Conservation (phyloP, 306 rosid species). For the Cercis canadensis region DNA sequence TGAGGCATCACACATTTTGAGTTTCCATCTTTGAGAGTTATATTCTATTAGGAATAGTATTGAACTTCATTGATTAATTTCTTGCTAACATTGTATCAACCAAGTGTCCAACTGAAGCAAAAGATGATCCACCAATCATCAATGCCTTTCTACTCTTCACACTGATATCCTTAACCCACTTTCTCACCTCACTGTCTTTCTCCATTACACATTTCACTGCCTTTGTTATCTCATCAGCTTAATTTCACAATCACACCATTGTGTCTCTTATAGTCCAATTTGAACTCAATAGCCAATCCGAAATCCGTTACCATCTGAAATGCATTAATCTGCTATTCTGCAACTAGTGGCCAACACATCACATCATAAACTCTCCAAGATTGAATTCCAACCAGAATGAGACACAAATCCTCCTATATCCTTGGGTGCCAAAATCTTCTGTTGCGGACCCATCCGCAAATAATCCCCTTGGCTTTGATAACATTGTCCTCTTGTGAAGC, state of each 20-base stretch:
- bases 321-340: conserved; percentile 29
- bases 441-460: conserved; percentile 46
- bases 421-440: conserved; percentile 23
- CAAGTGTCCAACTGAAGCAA: conserved; percentile 13
- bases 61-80: neutral
- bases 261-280: conserved; percentile 3
- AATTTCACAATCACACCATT: neutral
- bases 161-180: conserved; percentile 13
- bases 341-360: conserved; percentile 32
- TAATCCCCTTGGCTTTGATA: neutral
- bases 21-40: no score
- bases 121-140: conserved; percentile 5
- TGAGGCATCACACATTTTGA: no score
- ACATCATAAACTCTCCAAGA: conserved; percentile 27
- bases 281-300: conserved; percentile 22
- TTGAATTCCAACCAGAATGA: conserved; percentile 42
- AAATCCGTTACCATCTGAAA: conserved; percentile 28
- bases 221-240: neutral
- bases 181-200: conserved; percentile 19
- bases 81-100: neutral
- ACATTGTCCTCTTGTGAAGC: neutral
- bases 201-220: conserved; percentile 16
- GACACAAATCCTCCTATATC: conserved; percentile 30
- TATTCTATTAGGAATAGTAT: no score
- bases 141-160: conserved; percentile 9